phyloP scores from a whole-genome alignment of 352 stramenopile genomes.

The Pseudoperonospora humuli region DNA sequence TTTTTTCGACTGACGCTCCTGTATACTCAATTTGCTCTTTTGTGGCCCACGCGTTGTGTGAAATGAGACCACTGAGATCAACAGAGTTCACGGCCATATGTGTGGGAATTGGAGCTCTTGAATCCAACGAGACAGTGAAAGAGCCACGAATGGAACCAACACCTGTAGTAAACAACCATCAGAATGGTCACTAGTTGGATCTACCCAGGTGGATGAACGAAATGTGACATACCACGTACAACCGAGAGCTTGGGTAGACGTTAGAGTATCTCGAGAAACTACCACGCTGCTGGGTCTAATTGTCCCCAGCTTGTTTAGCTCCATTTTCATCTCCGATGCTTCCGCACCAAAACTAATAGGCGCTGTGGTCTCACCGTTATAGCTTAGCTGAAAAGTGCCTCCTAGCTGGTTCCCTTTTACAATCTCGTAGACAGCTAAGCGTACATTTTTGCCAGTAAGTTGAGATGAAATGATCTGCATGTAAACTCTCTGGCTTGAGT shows the following conservation, averaged over 20 bases:
- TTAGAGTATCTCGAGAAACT: constrained; percentile 59
- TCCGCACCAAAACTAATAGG: constrained; percentile 84
- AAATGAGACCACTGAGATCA: constrained; percentile 75
- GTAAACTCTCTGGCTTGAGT: constrained; percentile 69
- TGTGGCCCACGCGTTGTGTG: constrained; percentile 89
- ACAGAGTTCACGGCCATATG: constrained; percentile 63
- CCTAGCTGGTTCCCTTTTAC: constrained; percentile 84
- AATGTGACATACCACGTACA: constrained; percentile 94
- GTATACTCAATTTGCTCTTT: constrained; percentile 84
- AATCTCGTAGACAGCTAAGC: constrained; percentile 55
- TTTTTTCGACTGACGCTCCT: constrained; percentile 92
- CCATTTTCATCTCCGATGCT: constrained; percentile 70
- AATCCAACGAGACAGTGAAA: constrained; percentile 89
- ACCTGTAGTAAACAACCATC: constrained; percentile 29
- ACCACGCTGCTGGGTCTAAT: constrained; percentile 89
- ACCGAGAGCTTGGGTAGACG: constrained; percentile 61
- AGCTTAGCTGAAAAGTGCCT: constrained; percentile 90
- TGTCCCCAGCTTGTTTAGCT: constrained; percentile 88
- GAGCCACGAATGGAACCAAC: constrained; percentile 85
- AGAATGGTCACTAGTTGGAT: constrained; percentile 87
- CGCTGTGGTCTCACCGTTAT: constrained; percentile 90
- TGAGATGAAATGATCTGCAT: constrained; percentile 34
- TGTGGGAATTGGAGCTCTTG: constrained; percentile 22
- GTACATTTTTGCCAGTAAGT: constrained; percentile 28
- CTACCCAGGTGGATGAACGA: constrained; percentile 86